Percentiles rank a stretch among this genome's conserved stretches.
Evolutionary conservation across 345 rosid genomes (phyloP).

Genomic region (Geranium rotundifolium): DNA sequence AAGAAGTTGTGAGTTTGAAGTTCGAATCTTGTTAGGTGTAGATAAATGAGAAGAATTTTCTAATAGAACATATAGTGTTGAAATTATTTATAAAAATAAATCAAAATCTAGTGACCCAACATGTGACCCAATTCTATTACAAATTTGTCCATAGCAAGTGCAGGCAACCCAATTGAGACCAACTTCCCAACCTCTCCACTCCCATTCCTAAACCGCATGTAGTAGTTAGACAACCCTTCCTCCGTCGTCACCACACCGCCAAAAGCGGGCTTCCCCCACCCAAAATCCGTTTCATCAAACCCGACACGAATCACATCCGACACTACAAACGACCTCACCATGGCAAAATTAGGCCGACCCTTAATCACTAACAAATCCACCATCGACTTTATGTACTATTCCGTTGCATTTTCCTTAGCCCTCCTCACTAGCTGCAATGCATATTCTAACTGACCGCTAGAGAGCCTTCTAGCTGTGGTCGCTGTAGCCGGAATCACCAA

Average conservation of each 20-base stretch:
- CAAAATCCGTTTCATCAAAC: constrained; percentile 10
- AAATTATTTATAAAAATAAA: too few species aligned
- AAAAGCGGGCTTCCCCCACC: constrained; percentile 12
- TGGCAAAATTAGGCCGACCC: not conserved
- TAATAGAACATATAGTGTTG: too few species aligned
- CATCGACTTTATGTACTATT: constrained; percentile 10
- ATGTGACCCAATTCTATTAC: not conserved
- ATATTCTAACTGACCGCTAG: constrained; percentile 4
- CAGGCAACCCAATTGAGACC: constrained; percentile 8
- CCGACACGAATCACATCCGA: constrained; percentile 7
- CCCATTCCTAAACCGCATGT: not conserved
- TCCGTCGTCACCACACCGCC: not conserved
- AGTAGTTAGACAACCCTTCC: not conserved
- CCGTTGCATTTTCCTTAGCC: constrained; percentile 12
- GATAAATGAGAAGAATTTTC: too few species aligned
- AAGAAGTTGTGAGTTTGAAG: too few species aligned
- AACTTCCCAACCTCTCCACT: constrained; percentile 9
- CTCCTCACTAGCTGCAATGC: constrained; percentile 6
- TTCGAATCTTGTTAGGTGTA: too few species aligned
- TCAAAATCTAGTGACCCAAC: too few species aligned
- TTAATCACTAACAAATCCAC: constrained; percentile 8
- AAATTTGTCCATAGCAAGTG: constrained; percentile 7
- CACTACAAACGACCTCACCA: not conserved
- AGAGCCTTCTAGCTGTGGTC: constrained; percentile 5
- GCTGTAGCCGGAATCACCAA: constrained; percentile 3